Base-by-base conservation (phyloP, 768 basidiomycete species). In the Thelephora ganbajun region DNA sequence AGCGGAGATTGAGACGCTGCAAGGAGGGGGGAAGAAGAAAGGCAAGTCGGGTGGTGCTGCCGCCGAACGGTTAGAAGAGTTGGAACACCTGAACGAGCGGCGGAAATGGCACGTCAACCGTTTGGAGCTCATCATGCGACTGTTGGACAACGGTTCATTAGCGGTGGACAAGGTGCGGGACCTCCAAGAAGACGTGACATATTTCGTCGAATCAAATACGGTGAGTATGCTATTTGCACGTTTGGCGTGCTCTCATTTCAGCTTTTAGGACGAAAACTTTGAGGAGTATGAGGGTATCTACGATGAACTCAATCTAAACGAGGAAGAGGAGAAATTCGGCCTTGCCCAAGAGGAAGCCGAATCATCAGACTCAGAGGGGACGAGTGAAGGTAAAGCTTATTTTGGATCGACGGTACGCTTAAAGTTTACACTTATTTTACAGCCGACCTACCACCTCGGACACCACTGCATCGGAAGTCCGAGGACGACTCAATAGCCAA, bases 281-380 rank as follows among this genome's bases (percentile, higher is more conserved):
- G 92, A 98, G 50, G 93, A 94, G 61, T 90, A 98, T 58, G 86
- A 92, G 61, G 92, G 89, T 43, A 86, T 99, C 45, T 99, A 99
- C 58, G 96, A 98, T 56, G 96, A 98, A 13, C 87, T 99, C 51
- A 88, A 88, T 57, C 82, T 99, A 42, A 88, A 96, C 56, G 94
- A 96, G 59, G 91, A 96, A 62, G 94, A 98, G 59, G 91, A 91
- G 68, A 84, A 87, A 59, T 91, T 92, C 59, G 85, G 87, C 48
- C 69, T 87, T 37, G 76, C 74, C 47, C 69, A 63, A 50, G 79
- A 91, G 44, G 79, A 90, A 13, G 80, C 78, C 43, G 79, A 85
- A 9, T 83, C 76, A 47, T 86, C 90, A 51, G 84, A 82, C 35
- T 88, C 83, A 30, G 73, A 91, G 61, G 66, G 72, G 54, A 69